Conservation (phyloP, 352 stramenopile species). For the Pythium biforme region DNA sequence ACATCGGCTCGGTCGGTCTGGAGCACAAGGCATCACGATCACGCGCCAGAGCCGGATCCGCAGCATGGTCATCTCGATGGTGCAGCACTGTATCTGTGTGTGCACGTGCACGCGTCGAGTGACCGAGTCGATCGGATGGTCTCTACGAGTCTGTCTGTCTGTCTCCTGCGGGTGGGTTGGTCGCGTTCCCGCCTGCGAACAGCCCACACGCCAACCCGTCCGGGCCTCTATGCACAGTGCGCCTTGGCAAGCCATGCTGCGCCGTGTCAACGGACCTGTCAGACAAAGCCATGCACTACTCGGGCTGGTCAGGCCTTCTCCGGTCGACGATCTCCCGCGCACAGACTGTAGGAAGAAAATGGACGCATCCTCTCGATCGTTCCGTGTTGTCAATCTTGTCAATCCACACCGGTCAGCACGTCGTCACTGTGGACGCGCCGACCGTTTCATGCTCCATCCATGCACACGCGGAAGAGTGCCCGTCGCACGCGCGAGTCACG, state of each 20-base stretch:
- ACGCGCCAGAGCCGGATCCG: background rate
- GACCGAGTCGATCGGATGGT: background rate
- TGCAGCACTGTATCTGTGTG: background rate
- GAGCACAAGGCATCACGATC: background rate
- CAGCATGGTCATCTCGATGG: background rate
- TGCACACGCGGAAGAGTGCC: background rate
- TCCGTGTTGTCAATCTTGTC: too few relatives aligned
- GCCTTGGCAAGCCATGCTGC: background rate
- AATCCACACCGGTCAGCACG: too few relatives aligned
- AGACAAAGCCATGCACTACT: background rate
- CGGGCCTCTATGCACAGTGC: background rate
- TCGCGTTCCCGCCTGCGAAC: background rate
- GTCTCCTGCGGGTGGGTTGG: background rate
- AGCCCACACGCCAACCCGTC: background rate
- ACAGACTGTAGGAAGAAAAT: too few relatives aligned
- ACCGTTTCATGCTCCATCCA: conserved; percentile 17
- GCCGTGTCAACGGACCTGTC: background rate
- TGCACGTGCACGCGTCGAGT: background rate
- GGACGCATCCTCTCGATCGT: background rate
- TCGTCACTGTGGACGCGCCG: background rate
- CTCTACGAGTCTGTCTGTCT: background rate
- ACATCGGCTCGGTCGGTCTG: background rate
- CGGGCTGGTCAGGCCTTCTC: too few relatives aligned
- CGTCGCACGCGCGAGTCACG: background rate
- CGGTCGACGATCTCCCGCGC: background rate